Evolutionary conservation across 345 rosid genomes (phyloP), one percentile per base, ranked within the genome.

Genomic region (Clausena lansium): DNA sequence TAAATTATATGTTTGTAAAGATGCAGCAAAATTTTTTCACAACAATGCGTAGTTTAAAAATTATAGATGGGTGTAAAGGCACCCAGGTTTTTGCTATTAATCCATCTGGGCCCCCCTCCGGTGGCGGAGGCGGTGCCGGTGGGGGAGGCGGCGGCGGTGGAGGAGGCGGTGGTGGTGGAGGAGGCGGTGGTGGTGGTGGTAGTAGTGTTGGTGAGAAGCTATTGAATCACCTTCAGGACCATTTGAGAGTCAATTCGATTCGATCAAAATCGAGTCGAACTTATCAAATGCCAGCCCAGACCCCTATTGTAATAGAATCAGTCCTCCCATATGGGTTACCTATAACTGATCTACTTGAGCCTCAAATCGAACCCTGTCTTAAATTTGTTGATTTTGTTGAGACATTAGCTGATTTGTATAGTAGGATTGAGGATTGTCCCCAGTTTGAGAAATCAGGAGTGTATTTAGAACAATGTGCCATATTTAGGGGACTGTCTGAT

Each of bases 21-120:
- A 94, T 92, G 97, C 97, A 92, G 84, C 88, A 91, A 73, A 95
- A 90, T 81, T 81, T 93, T 71, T 91, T 93, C 80, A 66, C 94
- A 14, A 85, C 95, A 83, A 94, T 94, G 94, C 96, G 99, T 79
- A 92, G 94, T 86, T 76, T 95, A 84, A 92, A 91, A 80, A 81
- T 89, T 75, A 77, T 89, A 6, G 99, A 96, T 73, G 94, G 97
- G 45, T 96, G 94, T 84, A 95, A 93, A 84, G 90, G 93, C 25
- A 81, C 90, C 0, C 96, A 91, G 67, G 90, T 91, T 6, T 91
- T 86, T 60, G 90, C 97, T 57, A 76, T 89, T 75, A 87, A 92
- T 71, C 82, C 90, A 24, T 84, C 86, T 20, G 87, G 80, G 15
- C 77, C 88, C 50, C 35, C 74, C 58, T 14, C 61, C 33, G 80